phyloP scores from a whole-genome alignment of 1,139 yeast genomes.

The Suhomyces terraborum region DNA sequence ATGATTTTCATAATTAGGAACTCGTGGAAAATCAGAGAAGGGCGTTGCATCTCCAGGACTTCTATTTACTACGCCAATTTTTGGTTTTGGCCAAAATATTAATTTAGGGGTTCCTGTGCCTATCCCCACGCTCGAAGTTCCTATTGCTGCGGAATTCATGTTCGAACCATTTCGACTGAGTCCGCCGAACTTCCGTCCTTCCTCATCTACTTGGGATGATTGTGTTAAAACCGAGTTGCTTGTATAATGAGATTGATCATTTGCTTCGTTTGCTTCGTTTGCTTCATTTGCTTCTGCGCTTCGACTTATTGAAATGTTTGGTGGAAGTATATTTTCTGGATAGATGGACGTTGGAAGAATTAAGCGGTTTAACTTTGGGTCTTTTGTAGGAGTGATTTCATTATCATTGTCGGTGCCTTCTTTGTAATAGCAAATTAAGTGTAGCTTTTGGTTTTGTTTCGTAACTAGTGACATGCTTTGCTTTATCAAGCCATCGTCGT shows the following conservation, averaged over 20 bases:
- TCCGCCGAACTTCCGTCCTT: no score
- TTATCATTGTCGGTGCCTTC: conserved; percentile 1
- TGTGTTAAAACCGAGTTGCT: no score
- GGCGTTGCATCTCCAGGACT: not conserved
- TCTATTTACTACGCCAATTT: not conserved
- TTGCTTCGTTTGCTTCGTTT: no score
- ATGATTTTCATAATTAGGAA: conserved; percentile 9
- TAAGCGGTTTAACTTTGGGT: conserved; percentile 23
- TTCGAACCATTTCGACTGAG: no score
- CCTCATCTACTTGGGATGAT: no score
- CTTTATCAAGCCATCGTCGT: conserved; percentile 53
- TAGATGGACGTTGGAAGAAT: conserved; percentile 19
- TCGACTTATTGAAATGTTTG: not conserved
- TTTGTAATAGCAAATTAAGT: conserved; percentile 51
- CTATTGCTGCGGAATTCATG: no score
- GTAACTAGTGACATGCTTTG: conserved; percentile 59
- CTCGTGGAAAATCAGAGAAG: conserved; percentile 5
- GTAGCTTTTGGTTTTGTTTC: conserved; percentile 51
- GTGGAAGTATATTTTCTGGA: conserved; percentile 10
- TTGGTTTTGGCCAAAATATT: not conserved
- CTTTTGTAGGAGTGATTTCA: conserved; percentile 20
- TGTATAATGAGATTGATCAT: no score
- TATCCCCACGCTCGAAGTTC: no score
- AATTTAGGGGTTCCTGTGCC: no score
- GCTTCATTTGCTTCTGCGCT: not conserved